Evolutionary conservation across 169 alveolate genomes (phyloP).

Genomic region (Cryptosporidium ryanae): DNA sequence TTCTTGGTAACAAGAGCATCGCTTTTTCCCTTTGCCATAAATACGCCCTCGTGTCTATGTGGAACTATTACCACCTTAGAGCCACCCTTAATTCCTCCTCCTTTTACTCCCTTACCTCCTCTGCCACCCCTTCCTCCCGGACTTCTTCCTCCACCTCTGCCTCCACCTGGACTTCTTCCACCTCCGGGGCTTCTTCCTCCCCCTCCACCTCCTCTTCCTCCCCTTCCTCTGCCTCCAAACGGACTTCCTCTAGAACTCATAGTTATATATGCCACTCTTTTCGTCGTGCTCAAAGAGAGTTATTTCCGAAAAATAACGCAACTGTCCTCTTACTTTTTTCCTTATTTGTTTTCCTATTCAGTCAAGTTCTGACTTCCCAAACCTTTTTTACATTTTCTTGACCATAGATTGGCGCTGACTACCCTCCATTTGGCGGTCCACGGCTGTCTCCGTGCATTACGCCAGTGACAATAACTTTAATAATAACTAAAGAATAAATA

Average conservation of each 20-base stretch:
- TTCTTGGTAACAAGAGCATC: conserved; percentile 96
- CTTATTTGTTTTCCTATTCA: conserved; percentile 2
- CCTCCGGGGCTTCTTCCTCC: conserved; percentile 80
- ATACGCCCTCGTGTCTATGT: conserved; percentile 97
- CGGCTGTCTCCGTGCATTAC: conserved; percentile 54
- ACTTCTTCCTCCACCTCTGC: conserved; percentile 85
- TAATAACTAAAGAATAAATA: too few relatives aligned
- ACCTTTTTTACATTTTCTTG: background rate
- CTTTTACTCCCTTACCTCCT: conserved; percentile 82
- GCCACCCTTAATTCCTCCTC: conserved; percentile 87
- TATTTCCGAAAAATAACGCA: too few relatives aligned
- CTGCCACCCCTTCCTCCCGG: conserved; percentile 80
- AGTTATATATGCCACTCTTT: background rate
- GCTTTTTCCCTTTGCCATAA: conserved; percentile 94
- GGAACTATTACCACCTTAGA: conserved; percentile 94
- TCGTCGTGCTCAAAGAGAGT: background rate
- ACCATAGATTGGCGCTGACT: background rate
- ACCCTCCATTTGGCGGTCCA: conserved; percentile 65
- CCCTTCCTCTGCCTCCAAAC: conserved; percentile 80
- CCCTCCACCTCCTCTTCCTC: conserved; percentile 79
- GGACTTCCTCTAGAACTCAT: conserved; percentile 76
- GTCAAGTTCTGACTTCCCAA: conserved; percentile 71
- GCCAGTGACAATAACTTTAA: too few relatives aligned
- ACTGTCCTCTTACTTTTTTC: background rate
- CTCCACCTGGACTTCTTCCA: conserved; percentile 83